Conservation (phyloP, 2,329 filamentous ascomycete genomes). For the Orbilia ellipsospora region DNA sequence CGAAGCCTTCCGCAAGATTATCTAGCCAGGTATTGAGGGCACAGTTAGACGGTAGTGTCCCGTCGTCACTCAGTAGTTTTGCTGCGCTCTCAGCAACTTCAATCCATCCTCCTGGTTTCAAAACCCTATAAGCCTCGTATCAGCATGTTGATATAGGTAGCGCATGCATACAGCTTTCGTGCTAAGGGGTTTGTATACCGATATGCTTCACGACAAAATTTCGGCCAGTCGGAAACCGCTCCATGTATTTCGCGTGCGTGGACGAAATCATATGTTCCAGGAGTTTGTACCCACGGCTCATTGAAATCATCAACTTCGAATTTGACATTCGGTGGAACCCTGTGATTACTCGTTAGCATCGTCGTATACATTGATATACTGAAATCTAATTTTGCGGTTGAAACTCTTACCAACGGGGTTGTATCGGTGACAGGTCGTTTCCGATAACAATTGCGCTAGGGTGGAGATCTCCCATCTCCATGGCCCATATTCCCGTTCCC, state of each 20-base stretch:
- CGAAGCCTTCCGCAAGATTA: slow-evolving; percentile 46
- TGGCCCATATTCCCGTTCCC: slow-evolving; percentile 61
- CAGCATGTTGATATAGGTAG: not conserved
- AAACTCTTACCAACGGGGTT: slow-evolving; percentile 56
- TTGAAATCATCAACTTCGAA: slow-evolving; percentile 61
- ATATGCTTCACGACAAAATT: slow-evolving; percentile 52
- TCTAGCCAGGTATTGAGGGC: slow-evolving; percentile 53
- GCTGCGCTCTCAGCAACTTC: slow-evolving; percentile 58
- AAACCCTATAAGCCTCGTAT: slow-evolving; percentile 15
- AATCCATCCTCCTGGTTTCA: slow-evolving; percentile 68
- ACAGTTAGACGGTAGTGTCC: slow-evolving; percentile 31
- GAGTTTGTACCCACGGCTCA: slow-evolving; percentile 59
- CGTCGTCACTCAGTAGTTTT: slow-evolving; percentile 53
- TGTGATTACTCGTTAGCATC: slow-evolving; percentile 6
- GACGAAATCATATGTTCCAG: slow-evolving; percentile 68
- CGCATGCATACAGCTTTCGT: too few relatives aligned
- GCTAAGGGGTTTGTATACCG: slow-evolving; percentile 11
- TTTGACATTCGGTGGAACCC: slow-evolving; percentile 56
- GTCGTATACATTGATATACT: slow-evolving; percentile 9
- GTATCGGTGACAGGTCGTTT: slow-evolving; percentile 58
- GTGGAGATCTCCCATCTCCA: slow-evolving; percentile 59
- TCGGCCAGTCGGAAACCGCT: slow-evolving; percentile 68
- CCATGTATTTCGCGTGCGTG: slow-evolving; percentile 70
- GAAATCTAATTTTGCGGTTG: slow-evolving; percentile 26
- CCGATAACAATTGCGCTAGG: slow-evolving; percentile 56